A percentile compares a stretch with the other conserved stretches of the same genome.
Conservation (phyloP, 2,329 filamentous ascomycete genomes). For the Aspergillus niger region DNA sequence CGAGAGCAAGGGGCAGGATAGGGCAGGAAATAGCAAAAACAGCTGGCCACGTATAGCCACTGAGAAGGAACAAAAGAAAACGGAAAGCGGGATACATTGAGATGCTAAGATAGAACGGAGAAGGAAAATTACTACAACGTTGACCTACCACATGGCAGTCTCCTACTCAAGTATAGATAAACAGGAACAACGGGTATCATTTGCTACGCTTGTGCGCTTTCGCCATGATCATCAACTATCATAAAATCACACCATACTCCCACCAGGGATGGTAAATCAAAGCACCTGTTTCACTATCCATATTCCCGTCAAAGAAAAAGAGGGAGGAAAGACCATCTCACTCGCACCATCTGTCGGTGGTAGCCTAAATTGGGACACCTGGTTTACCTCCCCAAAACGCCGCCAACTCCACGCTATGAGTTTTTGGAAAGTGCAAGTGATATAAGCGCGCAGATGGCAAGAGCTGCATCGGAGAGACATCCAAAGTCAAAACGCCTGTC, state of each 20-base stretch:
- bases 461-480: slow-evolving; percentile 2
- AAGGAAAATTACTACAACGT: background rate
- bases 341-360: background rate
- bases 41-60: background rate
- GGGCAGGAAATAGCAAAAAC: background rate
- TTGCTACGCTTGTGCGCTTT: background rate
- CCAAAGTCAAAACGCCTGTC: slow-evolving; percentile 11
- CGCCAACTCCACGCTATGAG: slow-evolving; percentile 37
- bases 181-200: slow-evolving; percentile 8
- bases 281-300: background rate
- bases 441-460: background rate
- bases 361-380: background rate
- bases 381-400: slow-evolving; percentile 20
- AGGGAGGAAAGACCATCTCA: background rate
- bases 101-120: background rate
- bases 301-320: background rate
- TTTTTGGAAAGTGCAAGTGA: slow-evolving; percentile 8
- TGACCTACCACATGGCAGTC: background rate
- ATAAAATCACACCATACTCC: slow-evolving; percentile 2
- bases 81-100: background rate
- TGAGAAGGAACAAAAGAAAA: background rate
- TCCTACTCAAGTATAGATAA: too few species aligned
- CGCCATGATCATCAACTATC: background rate
- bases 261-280: background rate
- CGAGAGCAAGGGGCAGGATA: background rate